Conservation (phyloP, 108 stramenopile species). For the Mediolabrus comicus region DNA sequence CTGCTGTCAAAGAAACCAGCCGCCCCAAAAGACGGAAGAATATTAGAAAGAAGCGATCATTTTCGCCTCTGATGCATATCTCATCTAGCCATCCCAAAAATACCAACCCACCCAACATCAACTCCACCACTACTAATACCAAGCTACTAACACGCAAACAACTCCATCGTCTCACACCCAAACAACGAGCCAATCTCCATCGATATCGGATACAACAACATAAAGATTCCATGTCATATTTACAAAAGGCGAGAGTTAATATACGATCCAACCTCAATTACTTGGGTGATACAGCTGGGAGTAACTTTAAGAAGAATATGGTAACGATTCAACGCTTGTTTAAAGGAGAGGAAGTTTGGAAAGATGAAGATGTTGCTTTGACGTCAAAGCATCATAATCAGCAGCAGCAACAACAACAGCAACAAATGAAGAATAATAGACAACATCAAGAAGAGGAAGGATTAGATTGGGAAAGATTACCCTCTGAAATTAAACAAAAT, state of each 20-base stretch:
- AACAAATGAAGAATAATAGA: not conserved
- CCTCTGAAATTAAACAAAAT: slow-evolving; percentile 27
- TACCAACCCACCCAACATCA: not conserved
- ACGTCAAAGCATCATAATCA: not conserved
- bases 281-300: slow-evolving; percentile 6
- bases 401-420: slow-evolving; percentile 5
- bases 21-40: not conserved
- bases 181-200: slow-evolving; percentile 16
- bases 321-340: slow-evolving; percentile 25
- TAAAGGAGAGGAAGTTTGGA: slow-evolving; percentile 28
- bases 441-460: not conserved
- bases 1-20: not conserved
- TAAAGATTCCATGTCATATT: not conserved
- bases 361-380: not conserved
- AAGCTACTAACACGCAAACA: slow-evolving; percentile 31
- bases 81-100: slow-evolving; percentile 23
- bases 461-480: slow-evolving; percentile 28
- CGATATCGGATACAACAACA: not conserved
- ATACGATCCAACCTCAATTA: slow-evolving; percentile 32
- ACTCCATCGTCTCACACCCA: slow-evolving; percentile 23
- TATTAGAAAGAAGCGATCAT: slow-evolving; percentile 1
- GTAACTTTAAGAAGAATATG: slow-evolving; percentile 34
- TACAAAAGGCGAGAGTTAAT: slow-evolving; percentile 29
- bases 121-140: not conserved
- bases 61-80: slow-evolving; percentile 21